Evolutionary conservation across 2,329 filamentous ascomycete genomes (phyloP).

Genomic region (Colletotrichum camelliae): DNA sequence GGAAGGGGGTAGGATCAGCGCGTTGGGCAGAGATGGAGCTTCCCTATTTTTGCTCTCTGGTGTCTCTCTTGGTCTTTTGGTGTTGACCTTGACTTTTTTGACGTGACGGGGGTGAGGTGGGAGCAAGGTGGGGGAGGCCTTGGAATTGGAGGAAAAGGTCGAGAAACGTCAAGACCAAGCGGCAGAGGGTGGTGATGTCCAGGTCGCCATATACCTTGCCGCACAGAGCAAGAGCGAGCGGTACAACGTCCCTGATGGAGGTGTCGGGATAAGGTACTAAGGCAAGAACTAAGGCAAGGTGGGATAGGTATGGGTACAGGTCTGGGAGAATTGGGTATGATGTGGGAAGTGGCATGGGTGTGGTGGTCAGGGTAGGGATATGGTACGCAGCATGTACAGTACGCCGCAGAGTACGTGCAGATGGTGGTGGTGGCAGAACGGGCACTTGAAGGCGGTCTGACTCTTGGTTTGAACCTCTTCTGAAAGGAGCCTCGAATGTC

Average conservation of each 20-base stretch:
- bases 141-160: neutral
- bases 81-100: conserved; percentile 1
- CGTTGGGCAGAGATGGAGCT: conserved; percentile 39
- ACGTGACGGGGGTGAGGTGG: conserved; percentile 25
- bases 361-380: neutral
- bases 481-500: neutral
- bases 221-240: neutral
- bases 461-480: neutral
- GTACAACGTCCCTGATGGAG: neutral
- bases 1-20: conserved; percentile 35
- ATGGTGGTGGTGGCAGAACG: conserved; percentile 3
- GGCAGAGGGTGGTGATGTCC: conserved; percentile 15
- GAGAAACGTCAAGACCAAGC: conserved; percentile 14
- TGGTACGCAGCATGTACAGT: neutral
- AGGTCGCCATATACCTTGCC: conserved; percentile 1
- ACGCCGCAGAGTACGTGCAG: neutral
- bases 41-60: neutral
- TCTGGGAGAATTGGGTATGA: neutral
- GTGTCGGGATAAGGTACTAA: conserved; percentile 1
- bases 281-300: neutral
- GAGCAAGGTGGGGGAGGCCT: conserved; percentile 27
- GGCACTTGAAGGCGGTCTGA: conserved; percentile 15
- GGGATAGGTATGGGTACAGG: neutral
- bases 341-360: neutral
- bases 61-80: neutral